Conservation (phyloP, 106 monocot genomes). For the Amphibolis antarctica region DNA sequence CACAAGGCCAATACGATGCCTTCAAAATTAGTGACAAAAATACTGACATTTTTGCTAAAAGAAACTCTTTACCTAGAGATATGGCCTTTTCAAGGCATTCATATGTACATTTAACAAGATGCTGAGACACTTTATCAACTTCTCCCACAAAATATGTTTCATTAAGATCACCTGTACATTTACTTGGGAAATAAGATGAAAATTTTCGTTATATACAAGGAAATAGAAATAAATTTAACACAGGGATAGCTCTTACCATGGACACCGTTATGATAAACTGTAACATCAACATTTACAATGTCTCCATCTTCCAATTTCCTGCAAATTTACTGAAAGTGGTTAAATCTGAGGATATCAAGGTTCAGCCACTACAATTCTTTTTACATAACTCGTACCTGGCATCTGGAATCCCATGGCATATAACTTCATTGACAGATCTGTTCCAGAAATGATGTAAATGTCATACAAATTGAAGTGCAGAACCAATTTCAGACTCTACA, state of each 20-base stretch:
- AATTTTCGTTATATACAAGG: background rate
- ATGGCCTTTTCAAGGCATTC: slow-evolving; percentile 99
- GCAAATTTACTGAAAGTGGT: slow-evolving; percentile 6
- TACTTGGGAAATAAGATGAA: background rate
- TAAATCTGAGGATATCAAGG: background rate
- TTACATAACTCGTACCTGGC: slow-evolving; percentile 42
- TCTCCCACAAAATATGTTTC: slow-evolving; percentile 98
- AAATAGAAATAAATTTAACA: background rate
- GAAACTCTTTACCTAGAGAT: slow-evolving; percentile 47
- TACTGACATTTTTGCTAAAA: no score
- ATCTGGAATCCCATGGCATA: slow-evolving; percentile 99
- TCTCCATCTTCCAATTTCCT: slow-evolving; percentile 96
- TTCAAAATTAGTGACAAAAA: no score
- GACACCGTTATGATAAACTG: slow-evolving; percentile 85
- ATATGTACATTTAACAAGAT: slow-evolving; percentile 82
- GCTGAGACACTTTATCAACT: slow-evolving; percentile 69
- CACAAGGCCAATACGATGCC: no score
- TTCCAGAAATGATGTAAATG: slow-evolving; percentile 9
- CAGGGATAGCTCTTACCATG: slow-evolving; percentile 50
- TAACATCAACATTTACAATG: slow-evolving; percentile 98
- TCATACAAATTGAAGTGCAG: background rate
- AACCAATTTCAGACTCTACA: background rate
- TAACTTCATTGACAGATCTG: slow-evolving; percentile 99
- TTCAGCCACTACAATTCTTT: background rate
- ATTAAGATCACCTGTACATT: slow-evolving; percentile 80